Conservation (phyloP, 2,329 filamentous ascomycete genomes). For the Xylaria polymorpha region DNA sequence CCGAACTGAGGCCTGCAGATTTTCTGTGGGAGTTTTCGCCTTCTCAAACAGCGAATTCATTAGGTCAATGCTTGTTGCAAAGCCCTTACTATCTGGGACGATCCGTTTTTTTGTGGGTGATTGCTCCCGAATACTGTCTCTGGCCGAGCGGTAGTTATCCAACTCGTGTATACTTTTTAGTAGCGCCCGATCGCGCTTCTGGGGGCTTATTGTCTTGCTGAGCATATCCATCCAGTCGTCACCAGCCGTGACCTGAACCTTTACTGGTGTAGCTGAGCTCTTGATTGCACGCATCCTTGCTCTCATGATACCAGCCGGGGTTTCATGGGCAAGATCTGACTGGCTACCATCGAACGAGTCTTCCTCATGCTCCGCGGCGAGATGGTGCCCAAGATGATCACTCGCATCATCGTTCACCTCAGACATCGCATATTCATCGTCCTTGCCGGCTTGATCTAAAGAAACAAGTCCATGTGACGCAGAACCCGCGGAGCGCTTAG, state of each 20-base stretch:
- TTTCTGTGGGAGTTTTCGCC: slow-evolving; percentile 68
- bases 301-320: slow-evolving; percentile 71
- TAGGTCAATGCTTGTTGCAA: slow-evolving; percentile 90
- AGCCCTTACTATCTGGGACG: slow-evolving; percentile 69
- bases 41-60: slow-evolving; percentile 94
- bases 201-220: slow-evolving; percentile 91
- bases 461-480: slow-evolving; percentile 69
- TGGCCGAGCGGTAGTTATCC: slow-evolving; percentile 62
- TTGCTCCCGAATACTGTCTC: slow-evolving; percentile 46
- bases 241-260: slow-evolving; percentile 71
- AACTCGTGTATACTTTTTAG: slow-evolving; percentile 71
- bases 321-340: slow-evolving; percentile 59
- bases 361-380: slow-evolving; percentile 78
- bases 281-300: slow-evolving; percentile 73
- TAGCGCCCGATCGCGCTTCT: slow-evolving; percentile 88
- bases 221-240: slow-evolving; percentile 96
- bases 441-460: slow-evolving; percentile 74
- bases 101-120: slow-evolving; percentile 52
- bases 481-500: slow-evolving; percentile 88
- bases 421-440: slow-evolving; percentile 80
- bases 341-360: slow-evolving; percentile 66
- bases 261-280: slow-evolving; percentile 67
- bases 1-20: slow-evolving; percentile 62
- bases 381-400: slow-evolving; percentile 78
- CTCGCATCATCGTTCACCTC: slow-evolving; percentile 80